These are phyloP conservation scores for Conticribra guillardii DNA, from an alignment of 108 stramenopile species.

Conservation along the genomic window DNA sequence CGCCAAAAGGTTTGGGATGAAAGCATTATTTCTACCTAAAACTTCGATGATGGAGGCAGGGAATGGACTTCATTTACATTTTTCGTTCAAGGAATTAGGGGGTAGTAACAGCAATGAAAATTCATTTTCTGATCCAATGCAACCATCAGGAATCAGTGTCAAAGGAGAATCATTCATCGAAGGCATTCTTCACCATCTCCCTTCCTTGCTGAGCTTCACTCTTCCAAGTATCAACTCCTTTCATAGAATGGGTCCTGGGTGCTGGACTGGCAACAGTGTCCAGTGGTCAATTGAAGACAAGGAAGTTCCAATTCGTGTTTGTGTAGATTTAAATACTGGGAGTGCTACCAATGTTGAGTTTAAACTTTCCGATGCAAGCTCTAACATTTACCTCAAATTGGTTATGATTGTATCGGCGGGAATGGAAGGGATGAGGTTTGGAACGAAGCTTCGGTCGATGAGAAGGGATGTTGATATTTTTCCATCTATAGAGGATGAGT, in stretches of 20 bases:
- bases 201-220: conserved; percentile 69
- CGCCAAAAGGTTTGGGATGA: conserved; percentile 54
- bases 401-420: conserved; percentile 67
- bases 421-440: conserved; percentile 61
- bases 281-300: conserved; percentile 84
- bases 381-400: conserved; percentile 77
- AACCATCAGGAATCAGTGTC: conserved; percentile 33
- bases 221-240: conserved; percentile 78
- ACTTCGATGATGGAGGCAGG: conserved; percentile 63
- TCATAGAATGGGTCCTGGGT: conserved; percentile 76
- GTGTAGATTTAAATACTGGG: conserved; percentile 45
- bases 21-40: conserved; percentile 80
- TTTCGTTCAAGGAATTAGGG: conserved; percentile 62
- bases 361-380: conserved; percentile 71
- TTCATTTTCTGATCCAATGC: conserved; percentile 38
- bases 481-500: too few relatives aligned
- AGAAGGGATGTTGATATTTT: conserved; percentile 5
- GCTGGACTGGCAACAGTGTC: conserved; percentile 78
- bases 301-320: conserved; percentile 74
- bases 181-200: conserved; percentile 73
- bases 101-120: conserved; percentile 23
- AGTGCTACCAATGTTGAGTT: conserved; percentile 72
- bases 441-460: conserved; percentile 50
- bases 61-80: conserved; percentile 80
- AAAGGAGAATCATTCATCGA: conserved; percentile 73